Conservation (phyloP, 441 rosid genomes). For the Gossypium lobatum region DNA sequence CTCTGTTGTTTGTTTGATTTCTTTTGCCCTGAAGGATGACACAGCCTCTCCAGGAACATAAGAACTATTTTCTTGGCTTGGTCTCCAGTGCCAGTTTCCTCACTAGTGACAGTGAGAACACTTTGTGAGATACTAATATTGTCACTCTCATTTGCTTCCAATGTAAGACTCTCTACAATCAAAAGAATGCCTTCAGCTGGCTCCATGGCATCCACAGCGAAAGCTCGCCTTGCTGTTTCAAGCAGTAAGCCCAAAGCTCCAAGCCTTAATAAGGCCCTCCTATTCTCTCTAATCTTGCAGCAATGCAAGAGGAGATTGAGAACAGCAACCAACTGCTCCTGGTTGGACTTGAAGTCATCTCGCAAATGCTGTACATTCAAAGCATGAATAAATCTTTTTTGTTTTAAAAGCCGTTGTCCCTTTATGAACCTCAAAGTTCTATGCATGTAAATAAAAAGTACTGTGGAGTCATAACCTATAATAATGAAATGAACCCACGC, state of each 20-base stretch:
- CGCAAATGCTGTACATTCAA: constrained; percentile 57
- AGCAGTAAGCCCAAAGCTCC: constrained; percentile 98
- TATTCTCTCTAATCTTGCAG: constrained; percentile 96
- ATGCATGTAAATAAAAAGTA: background rate
- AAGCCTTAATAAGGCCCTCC: constrained; percentile 75
- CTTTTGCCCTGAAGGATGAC: constrained; percentile 83
- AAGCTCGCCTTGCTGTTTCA: constrained; percentile 98
- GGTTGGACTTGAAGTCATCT: constrained; percentile 97
- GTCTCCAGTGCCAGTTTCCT: constrained; percentile 88
- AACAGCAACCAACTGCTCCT: constrained; percentile 92
- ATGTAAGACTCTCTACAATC: constrained; percentile 93
- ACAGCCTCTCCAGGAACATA: constrained; percentile 95
- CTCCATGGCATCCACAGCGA: constrained; percentile 99
- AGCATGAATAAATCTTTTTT: background rate
- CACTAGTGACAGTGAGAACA: constrained; percentile 80
- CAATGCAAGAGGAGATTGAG: constrained; percentile 97
- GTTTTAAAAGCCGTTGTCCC: background rate
- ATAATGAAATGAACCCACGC: constrained; percentile 17
- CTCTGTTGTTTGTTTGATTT: constrained; percentile 99
- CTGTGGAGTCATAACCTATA: background rate
- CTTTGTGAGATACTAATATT: constrained; percentile 73
- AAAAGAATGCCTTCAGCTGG: constrained; percentile 99
- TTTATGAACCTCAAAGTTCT: constrained; percentile 3
- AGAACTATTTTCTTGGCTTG: constrained; percentile 99
- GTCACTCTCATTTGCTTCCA: constrained; percentile 98